Evolutionary conservation across 1,284 basidiomycete genomes (phyloP).

Genomic region (Puccinia coronata): DNA sequence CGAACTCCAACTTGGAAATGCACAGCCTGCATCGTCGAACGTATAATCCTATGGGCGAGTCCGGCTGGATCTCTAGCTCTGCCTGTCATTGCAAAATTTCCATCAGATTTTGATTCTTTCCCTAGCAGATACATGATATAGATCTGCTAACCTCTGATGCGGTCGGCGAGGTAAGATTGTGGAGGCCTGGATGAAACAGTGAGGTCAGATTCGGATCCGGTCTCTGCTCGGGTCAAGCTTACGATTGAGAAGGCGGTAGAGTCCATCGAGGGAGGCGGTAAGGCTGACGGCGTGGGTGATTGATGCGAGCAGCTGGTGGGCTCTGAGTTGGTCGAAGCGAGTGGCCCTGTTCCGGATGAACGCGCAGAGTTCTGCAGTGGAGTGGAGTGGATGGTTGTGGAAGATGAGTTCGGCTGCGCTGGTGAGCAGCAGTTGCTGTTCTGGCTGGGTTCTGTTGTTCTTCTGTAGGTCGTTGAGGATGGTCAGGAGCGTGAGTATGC

Average conservation of each 20-base stretch:
- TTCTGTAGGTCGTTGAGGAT: conserved; percentile 11
- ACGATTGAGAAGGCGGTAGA: conserved; percentile 29
- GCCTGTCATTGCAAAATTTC: background rate
- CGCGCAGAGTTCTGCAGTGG: conserved; percentile 8
- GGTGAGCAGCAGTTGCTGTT: background rate
- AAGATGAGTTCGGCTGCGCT: background rate
- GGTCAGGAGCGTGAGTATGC: conserved; percentile 9
- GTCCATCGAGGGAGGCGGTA: conserved; percentile 17
- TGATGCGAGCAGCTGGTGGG: conserved; percentile 23
- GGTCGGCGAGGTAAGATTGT: conserved; percentile 1
- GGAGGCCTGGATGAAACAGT: conserved; percentile 11
- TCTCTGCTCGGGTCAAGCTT: background rate
- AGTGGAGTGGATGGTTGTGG: conserved; percentile 8
- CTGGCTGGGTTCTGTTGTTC: background rate
- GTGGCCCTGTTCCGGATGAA: conserved; percentile 2
- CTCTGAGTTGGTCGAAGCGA: conserved; percentile 17
- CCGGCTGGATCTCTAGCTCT: conserved; percentile 34
- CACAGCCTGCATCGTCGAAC: conserved; percentile 30
- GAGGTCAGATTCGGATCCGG: background rate
- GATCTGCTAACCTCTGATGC: background rate
- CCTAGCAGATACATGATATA: background rate
- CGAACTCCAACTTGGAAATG: conserved; percentile 38
- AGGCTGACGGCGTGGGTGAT: conserved; percentile 22
- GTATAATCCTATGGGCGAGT: conserved; percentile 45
- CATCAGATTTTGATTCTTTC: background rate